phyloP scores from a whole-genome alignment of 176 grass and related monocot genomes.

The Elymus sibiricus region DNA sequence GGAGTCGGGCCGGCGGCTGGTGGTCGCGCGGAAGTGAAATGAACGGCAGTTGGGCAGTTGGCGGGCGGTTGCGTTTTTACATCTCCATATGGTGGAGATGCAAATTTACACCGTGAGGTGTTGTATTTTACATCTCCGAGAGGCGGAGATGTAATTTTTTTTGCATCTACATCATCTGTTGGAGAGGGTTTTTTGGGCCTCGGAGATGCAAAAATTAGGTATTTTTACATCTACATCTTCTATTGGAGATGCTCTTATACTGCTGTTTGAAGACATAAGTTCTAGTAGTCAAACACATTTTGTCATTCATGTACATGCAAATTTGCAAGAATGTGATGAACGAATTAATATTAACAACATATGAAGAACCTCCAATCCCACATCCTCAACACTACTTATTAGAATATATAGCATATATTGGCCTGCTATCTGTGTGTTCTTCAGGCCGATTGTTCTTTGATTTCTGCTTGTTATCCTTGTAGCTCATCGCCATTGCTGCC shows the following conservation, averaged over 20 bases:
- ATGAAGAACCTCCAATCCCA: neutral
- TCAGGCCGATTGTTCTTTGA: neutral
- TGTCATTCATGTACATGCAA: neutral
- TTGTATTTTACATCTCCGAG: too few relatives aligned
- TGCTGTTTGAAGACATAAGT: neutral
- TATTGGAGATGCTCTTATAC: too few relatives aligned
- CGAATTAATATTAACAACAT: neutral
- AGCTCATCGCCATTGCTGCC: neutral
- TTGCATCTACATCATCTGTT: too few relatives aligned
- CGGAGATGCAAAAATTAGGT: too few relatives aligned
- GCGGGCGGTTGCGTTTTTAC: too few relatives aligned
- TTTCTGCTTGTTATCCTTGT: neutral
- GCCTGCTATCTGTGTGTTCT: neutral
- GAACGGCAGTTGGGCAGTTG: too few relatives aligned
- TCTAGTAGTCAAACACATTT: neutral
- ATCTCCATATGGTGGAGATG: too few relatives aligned
- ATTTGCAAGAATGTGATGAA: neutral
- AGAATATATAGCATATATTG: neutral
- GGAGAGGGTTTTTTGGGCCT: too few relatives aligned
- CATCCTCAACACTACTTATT: neutral
- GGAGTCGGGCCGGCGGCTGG: too few relatives aligned
- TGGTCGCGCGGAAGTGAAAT: too few relatives aligned
- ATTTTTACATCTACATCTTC: neutral
- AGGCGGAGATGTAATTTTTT: too few relatives aligned
- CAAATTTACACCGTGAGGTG: too few relatives aligned